Evolutionary conservation across 179 eudicot species (phyloP), one percentile per base, ranked within the genome.

Genomic region (Camellia oleifera): DNA sequence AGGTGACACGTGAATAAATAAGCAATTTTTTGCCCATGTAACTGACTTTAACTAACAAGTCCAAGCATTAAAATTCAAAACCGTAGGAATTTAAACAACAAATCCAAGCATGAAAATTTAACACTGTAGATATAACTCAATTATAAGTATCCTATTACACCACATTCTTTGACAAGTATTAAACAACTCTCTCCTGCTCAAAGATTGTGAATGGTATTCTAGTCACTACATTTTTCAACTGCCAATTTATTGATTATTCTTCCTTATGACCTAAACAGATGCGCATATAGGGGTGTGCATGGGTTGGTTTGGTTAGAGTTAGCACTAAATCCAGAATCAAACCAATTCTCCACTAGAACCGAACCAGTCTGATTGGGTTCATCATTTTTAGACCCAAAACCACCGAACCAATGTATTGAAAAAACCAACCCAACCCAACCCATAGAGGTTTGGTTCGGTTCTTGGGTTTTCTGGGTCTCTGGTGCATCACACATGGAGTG

Each of bases 211-310:
- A 11, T 23, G 4, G 9, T 8, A 3, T 11, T 54, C 48, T 7
- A 6, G 48, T 32, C 62, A 23, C 45, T 53, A 20, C 61, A 72
- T 53, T 23, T 52, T 71, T 26, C n/a, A 20, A 18, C 58, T 20
- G 7, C 23, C 75, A 69, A 45, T 42, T n/a, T 45, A 69, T 69
- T 7, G 5, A 45, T 10, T 44, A 46, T 17, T 44, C 48, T 70
- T 48, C 73, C 74, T 48, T 56, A 56, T 13, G 12, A 61, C n/a
- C 97, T 96, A 94, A 65, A 72, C 97, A 61, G 40, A 32, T 32
- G 40, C 40, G 40, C 40, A 32, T 32, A 32, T 32, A 32, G 40
- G 40, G 40, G 40, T 32, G 40, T 32, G 40, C 40, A 32, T 32
- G 40, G 40, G 40, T 32, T 32, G 40, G 40, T 32, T 32, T 32